phyloP scores from a whole-genome alignment of 768 basidiomycete species.

The Macrolepiota fuliginosa region DNA sequence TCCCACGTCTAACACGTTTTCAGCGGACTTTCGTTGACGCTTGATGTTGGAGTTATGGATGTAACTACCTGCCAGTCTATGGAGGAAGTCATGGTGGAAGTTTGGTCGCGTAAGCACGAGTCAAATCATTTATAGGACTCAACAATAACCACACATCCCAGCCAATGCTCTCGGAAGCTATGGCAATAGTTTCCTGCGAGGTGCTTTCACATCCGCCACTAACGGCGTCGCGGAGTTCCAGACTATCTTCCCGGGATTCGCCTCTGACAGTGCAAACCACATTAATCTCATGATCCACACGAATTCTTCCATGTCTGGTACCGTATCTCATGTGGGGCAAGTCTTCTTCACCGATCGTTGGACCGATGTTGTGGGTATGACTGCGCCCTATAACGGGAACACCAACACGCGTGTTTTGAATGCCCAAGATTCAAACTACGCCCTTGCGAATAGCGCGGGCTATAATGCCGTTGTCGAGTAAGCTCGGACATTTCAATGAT shows the following conservation, averaged over 20 bases:
- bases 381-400: slow-evolving; percentile 25
- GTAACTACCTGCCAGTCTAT: slow-evolving; percentile 34
- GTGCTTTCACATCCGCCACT: slow-evolving; percentile 27
- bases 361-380: slow-evolving; percentile 25
- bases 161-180: slow-evolving; percentile 15
- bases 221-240: slow-evolving; percentile 30
- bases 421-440: slow-evolving; percentile 25
- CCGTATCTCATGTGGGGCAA: slow-evolving; percentile 31
- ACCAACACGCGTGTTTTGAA: slow-evolving; percentile 26
- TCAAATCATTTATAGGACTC: background rate
- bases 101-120: slow-evolving; percentile 24
- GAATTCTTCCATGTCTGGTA: slow-evolving; percentile 26
- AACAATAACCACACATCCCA: background rate
- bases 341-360: slow-evolving; percentile 33
- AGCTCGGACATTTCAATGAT: background rate
- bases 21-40: slow-evolving; percentile 30
- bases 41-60: slow-evolving; percentile 37
- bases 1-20: background rate
- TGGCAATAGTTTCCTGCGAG: slow-evolving; percentile 30
- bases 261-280: slow-evolving; percentile 31
- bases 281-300: slow-evolving; percentile 32
- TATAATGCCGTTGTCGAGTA: slow-evolving; percentile 26
- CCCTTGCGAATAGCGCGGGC: slow-evolving; percentile 20
- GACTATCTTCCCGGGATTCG: slow-evolving; percentile 31
- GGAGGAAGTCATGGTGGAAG: slow-evolving; percentile 31